Base-by-base conservation (phyloP, 1,284 basidiomycete species). In the Rhodotorula sp. region DNA sequence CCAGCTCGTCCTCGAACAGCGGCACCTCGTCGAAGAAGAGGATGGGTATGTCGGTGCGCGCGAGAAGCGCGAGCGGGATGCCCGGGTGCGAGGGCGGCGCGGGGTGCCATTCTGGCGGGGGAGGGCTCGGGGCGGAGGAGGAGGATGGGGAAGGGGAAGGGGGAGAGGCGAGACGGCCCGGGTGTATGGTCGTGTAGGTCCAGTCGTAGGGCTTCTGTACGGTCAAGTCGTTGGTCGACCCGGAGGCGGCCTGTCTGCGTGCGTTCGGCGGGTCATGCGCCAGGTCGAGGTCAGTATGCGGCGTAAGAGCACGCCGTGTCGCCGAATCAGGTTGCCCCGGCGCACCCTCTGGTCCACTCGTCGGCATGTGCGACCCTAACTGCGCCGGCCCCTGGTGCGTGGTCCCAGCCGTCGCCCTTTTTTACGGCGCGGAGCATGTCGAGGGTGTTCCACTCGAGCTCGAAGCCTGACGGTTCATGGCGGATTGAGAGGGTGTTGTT, bases 281-380 rank as follows among this genome's bases (percentile, higher is more conserved):
- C 32, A 53, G 63, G 29, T 7, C 55, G 36, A 27, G 22, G 32
- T 34, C 22, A 17, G 5, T 3, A 12, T 27, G 13, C 29, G 25
- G 1, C 4, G 5, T 36, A 10, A 10, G 19, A 15, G 9, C n/a
- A 15, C 39, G 7, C 39, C 39, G 39, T 15, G 9, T 39, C 39
- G 39, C 15, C 25, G 48, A 53, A 9, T 29, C 27, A 39, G 22
- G 19, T 1, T 7, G 4, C 41, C 32, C 17, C n/a, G 36, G 75
- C 83, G 64, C 67, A 92, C 90, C 94, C 87, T 81, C 91, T 88
- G 71, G 94, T 84, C 96, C 96, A 99, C 67, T 90, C 90, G 69
- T 97, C 92, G 0, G 96, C 94, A 83, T 99, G 92, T 22, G 90
- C 89, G 19, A 99, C 96, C 79, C 94, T 92, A 75, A 99, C 93